These are phyloP conservation scores for Xylariaceae sp. DNA, from an alignment of 2,329 filamentous ascomycete genomes.

Conservation along the genomic window DNA sequence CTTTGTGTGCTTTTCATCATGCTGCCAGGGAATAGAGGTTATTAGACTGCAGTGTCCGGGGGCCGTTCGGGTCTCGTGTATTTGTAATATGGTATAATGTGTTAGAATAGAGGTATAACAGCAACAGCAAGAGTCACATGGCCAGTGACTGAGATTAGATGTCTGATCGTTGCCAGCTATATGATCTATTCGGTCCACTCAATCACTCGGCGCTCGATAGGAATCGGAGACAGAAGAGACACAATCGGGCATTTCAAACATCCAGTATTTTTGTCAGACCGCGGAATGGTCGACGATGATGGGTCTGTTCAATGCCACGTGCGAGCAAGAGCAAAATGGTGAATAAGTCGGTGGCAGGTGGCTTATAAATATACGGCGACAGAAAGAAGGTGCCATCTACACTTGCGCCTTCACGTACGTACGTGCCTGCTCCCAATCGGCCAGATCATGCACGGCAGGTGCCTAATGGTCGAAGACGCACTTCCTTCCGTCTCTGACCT, in stretches of 20 bases:
- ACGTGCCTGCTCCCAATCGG: too few relatives aligned
- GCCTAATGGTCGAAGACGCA: not conserved
- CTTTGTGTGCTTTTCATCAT: not conserved
- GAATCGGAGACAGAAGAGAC: not conserved
- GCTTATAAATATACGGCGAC: too few relatives aligned
- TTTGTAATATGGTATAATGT: conserved; percentile 21
- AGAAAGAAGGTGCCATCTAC: too few relatives aligned
- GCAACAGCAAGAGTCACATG: not conserved
- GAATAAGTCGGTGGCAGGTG: too few relatives aligned
- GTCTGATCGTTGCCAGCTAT: not conserved
- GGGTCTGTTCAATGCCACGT: not conserved
- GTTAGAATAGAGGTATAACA: not conserved
- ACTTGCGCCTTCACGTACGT: too few relatives aligned
- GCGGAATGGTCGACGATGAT: not conserved
- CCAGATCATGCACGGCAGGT: too few relatives aligned
- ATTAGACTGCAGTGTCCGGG: not conserved
- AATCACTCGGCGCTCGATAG: not conserved
- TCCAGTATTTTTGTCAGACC: not conserved
- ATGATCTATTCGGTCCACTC: not conserved
- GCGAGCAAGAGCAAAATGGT: not conserved
- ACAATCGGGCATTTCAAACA: not conserved
- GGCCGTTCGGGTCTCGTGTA: conserved; percentile 15
- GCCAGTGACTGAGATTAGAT: not conserved
- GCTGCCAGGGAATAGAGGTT: not conserved
- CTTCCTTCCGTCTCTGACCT: not conserved